Evolutionary conservation across 306 rosid species (phyloP).

Genomic region (Lupinus albus): DNA sequence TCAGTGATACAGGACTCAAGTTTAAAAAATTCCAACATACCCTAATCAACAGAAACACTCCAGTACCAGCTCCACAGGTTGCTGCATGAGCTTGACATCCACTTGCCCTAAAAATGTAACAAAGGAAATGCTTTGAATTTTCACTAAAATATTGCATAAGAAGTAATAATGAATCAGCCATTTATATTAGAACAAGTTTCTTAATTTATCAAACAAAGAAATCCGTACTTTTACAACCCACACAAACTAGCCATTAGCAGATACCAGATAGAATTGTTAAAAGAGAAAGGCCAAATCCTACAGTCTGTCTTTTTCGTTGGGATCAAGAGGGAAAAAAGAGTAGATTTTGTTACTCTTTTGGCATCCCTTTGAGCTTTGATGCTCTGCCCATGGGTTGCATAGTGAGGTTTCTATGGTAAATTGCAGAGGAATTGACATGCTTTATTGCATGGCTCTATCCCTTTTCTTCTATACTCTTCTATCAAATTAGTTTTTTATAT

Average conservation of each 20-base stretch:
- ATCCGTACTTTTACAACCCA: neutral
- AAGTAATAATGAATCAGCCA: constrained; percentile 19
- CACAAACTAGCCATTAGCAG: constrained; percentile 8
- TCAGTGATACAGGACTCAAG: constrained; percentile 14
- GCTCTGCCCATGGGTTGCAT: no score
- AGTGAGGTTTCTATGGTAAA: no score
- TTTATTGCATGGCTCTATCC: no score
- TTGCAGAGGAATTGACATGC: no score
- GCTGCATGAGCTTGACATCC: constrained; percentile 89
- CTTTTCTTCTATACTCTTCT: no score
- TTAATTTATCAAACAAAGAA: neutral
- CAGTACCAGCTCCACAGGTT: constrained; percentile 93
- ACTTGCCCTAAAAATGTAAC: constrained; percentile 60
- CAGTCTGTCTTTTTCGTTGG: neutral
- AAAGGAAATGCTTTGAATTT: constrained; percentile 35
- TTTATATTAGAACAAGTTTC: neutral
- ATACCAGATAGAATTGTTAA: constrained; percentile 1
- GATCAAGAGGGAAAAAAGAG: neutral
- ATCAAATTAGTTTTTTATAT: no score
- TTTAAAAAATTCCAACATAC: constrained; percentile 47
- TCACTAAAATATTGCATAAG: constrained; percentile 24
- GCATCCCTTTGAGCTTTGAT: no score
- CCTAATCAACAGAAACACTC: constrained; percentile 80
- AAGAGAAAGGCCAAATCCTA: constrained; percentile 1
- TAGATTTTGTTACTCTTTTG: no score